Percentiles rank a stretch among this genome's conserved stretches.
Conservation (phyloP, 2,329 filamentous ascomycete species). For the Stachybotrys chlorohalonatus region DNA sequence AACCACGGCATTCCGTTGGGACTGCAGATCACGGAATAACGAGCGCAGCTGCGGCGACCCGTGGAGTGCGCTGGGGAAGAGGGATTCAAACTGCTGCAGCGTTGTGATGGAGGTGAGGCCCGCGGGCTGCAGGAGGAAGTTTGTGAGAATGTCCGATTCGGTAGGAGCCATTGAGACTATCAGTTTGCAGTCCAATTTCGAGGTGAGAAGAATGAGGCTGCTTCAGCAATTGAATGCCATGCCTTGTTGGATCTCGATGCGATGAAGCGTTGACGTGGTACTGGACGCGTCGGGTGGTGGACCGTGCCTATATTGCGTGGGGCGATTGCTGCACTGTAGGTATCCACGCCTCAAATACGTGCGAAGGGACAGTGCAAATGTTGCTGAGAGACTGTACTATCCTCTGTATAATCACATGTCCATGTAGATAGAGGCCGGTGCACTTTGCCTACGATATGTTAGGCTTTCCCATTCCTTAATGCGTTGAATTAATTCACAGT, state of each 20-base stretch:
- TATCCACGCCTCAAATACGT: too few species aligned
- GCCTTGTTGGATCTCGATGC: neutral
- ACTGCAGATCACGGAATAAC: slow-evolving; percentile 73
- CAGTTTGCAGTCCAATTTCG: neutral
- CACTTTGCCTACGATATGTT: too few species aligned
- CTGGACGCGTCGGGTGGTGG: neutral
- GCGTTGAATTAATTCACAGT: too few species aligned
- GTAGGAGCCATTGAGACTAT: slow-evolving; percentile 53
- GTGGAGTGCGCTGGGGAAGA: slow-evolving; percentile 63
- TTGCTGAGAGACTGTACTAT: too few species aligned
- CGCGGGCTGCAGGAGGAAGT: slow-evolving; percentile 71
- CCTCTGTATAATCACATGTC: too few species aligned
- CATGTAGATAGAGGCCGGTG: too few species aligned
- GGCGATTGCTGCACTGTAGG: neutral
- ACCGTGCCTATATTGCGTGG: neutral
- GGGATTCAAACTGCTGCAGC: slow-evolving; percentile 62
- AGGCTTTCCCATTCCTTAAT: too few species aligned
- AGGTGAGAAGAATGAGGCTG: neutral
- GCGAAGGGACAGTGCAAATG: too few species aligned
- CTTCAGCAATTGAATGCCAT: neutral
- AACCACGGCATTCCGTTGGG: slow-evolving; percentile 59
- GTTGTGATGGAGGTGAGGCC: slow-evolving; percentile 65
- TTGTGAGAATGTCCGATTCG: slow-evolving; percentile 65
- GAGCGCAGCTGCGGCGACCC: slow-evolving; percentile 57
- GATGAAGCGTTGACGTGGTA: neutral